Conservation (phyloP, 129 eudicot species). For the Helianthus tuberosus region DNA sequence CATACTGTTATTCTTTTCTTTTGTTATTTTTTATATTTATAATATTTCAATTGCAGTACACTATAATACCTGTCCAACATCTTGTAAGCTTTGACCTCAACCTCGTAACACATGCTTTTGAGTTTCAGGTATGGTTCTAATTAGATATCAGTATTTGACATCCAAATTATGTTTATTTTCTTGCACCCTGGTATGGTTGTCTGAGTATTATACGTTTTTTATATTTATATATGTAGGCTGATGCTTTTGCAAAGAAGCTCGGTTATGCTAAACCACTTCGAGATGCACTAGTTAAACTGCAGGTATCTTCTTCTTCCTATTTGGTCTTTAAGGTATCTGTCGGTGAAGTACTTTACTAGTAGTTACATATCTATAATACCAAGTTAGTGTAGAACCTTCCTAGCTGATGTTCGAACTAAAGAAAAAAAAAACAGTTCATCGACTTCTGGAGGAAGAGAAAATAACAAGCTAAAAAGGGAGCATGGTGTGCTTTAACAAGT, state of each 20-base stretch:
- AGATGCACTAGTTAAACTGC: conserved; percentile 85
- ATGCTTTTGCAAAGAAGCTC: conserved; percentile 94
- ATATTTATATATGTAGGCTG: conserved; percentile 57
- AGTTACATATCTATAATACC: not conserved
- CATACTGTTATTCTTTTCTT: not conserved
- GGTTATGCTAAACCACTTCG: conserved; percentile 84
- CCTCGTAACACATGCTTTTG: conserved; percentile 89
- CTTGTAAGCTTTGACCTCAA: conserved; percentile 82
- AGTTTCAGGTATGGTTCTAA: conserved; percentile 69
- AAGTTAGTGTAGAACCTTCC: not conserved
- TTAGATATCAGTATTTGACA: not conserved
- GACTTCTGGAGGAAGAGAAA: not conserved
- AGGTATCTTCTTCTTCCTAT: conserved; percentile 45
- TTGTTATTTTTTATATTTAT: conserved; percentile 11
- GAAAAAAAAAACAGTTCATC: not conserved
- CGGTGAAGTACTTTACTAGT: not conserved
- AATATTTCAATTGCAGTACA: conserved; percentile 49
- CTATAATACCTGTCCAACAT: conserved; percentile 82
- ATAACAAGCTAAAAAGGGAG: too few relatives aligned
- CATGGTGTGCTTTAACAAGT: too few relatives aligned
- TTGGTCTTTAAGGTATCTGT: not conserved
- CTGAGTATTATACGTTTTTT: conserved; percentile 16
- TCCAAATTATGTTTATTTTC: not conserved
- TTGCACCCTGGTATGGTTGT: not conserved
- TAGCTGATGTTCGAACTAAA: not conserved